Conservation (phyloP, 2,329 filamentous ascomycete species). For the Nigrospora osmanthi region DNA sequence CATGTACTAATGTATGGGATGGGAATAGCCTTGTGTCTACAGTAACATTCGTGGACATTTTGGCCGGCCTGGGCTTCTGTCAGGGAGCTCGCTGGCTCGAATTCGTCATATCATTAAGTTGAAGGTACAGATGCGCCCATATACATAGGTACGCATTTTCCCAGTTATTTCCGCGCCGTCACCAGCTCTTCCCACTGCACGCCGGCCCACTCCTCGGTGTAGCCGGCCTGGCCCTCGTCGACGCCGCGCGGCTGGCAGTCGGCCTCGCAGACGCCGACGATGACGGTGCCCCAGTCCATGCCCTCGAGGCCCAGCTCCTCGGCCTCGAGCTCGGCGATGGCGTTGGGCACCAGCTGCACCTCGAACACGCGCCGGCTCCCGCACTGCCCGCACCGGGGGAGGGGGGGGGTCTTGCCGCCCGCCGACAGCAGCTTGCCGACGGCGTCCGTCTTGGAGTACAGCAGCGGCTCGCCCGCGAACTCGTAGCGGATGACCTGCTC, state of each 20-base stretch:
- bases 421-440: conserved; percentile 56
- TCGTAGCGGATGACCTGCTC: conserved; percentile 79
- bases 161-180: conserved; percentile 10
- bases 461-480: conserved; percentile 61
- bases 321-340: conserved; percentile 80
- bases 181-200: conserved; percentile 90
- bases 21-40: too few species aligned
- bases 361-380: conserved; percentile 74
- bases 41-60: too few species aligned
- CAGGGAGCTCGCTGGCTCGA: too few species aligned
- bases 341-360: conserved; percentile 83
- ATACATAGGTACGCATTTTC: too few species aligned
- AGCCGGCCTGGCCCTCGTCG: conserved; percentile 58
- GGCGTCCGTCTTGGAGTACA: conserved; percentile 72
- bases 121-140: too few species aligned
- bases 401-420: conserved; percentile 27
- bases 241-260: conserved; percentile 64
- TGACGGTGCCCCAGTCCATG: conserved; percentile 97
- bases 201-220: conserved; percentile 92
- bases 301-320: conserved; percentile 67
- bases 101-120: background rate
- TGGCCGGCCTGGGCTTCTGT: too few species aligned
- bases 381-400: conserved; percentile 74
- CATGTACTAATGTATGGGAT: too few species aligned
- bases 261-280: conserved; percentile 74